phyloP scores from a whole-genome alignment of 164 flowering plant genomes.

The Tinospora cordifolia region DNA sequence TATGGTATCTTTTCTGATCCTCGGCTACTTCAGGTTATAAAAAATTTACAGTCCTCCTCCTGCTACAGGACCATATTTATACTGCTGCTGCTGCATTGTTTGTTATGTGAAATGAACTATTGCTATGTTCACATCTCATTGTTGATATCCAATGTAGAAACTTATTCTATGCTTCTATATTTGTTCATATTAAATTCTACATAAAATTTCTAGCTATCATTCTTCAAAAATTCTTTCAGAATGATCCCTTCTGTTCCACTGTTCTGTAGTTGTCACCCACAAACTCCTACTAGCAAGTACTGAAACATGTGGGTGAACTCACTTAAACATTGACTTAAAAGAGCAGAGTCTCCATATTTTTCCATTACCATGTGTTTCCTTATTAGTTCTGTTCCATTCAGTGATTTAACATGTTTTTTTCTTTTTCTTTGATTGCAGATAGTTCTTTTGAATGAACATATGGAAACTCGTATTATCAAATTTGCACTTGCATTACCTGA shows the following conservation, averaged over 20 bases:
- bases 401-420: neutral
- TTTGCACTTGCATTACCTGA: constrained; percentile 60
- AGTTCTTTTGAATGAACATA: constrained; percentile 59
- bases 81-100: too few relatives aligned
- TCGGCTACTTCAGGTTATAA: neutral
- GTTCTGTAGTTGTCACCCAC: too few relatives aligned
- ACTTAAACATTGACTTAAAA: neutral
- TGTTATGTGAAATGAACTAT: neutral
- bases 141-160: neutral
- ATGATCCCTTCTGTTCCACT: neutral
- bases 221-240: neutral
- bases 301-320: neutral
- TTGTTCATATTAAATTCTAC: neutral
- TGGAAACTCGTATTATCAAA: constrained; percentile 71
- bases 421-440: constrained; percentile 36
- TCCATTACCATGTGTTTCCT: neutral
- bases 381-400: constrained; percentile 2
- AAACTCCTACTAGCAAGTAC: too few relatives aligned
- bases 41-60: neutral
- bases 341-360: neutral
- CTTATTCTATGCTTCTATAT: neutral
- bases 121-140: neutral
- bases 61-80: neutral
- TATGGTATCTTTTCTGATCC: neutral
- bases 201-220: neutral